Evolutionary conservation across 441 rosid species (phyloP), one percentile per base, ranked within the genome.

Genomic region (Populus hybrid): DNA sequence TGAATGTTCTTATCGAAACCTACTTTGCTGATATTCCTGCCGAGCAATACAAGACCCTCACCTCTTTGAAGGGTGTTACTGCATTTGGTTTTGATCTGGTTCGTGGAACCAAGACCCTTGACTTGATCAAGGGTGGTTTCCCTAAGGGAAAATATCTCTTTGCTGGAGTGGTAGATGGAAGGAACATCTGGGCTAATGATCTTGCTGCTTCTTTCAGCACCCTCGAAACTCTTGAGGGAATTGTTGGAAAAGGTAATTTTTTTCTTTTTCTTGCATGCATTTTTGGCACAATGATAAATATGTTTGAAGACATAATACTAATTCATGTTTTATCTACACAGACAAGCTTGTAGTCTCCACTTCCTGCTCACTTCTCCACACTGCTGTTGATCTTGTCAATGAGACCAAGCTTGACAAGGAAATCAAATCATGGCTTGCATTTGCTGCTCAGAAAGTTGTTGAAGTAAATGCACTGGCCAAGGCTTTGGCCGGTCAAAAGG

Each of bases 181-280:
- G 99, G 87, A 95, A 95, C 89, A 92, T 95, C 82, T 95, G 99
- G 99, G 98, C 98, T 70, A 94, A 94, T 80, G 95, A 95, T 79
- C 98, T 93, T 71, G 88, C 94, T 87, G 82, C 91, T 66, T 95
- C 98, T 79, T 87, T 94, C 40, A 82, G 77, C 76, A 83, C 88
- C 77, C 86, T 95, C 75, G 71, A 79, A 76, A 78, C 84, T 67
- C 92, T 95, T 78, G 97, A 90, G 84, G 88, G 93, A 38, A 78
- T 90, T 75, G 97, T 90, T 23, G 98, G 98, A 86, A 89, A 92
- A 90, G 99, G 98, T 92, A 80, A 30, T 30, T 30, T 8, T 20
- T 76, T 67, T 67, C 65, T 34, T 75, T n/a, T 53, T 20, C 20
- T 30, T 53, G 61, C 21, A 18, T 53, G 21, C 61, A 16, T 70